Evolutionary conservation across 345 rosid genomes (phyloP), one percentile per base, ranked within the genome.

Genomic region (Populus davidiana): DNA sequence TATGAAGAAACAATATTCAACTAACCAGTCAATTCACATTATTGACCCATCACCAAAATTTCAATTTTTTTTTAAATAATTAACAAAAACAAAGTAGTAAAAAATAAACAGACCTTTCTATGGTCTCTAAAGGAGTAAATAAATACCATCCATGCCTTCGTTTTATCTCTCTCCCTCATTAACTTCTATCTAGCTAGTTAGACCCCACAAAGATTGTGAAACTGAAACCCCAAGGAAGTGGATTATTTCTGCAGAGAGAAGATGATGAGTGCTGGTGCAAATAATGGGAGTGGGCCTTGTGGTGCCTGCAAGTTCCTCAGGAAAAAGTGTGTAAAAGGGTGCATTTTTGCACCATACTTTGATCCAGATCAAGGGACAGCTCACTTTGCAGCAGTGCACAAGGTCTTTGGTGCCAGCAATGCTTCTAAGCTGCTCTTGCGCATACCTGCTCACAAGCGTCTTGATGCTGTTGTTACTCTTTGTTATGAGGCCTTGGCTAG

Each of bases 291-390:
- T 80, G 91, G 96, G 74, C 98, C 98, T 11, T 91, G 97, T 56
- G 98, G 97, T 14, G 99, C 96, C 6, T 95, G 98, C 91, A 93
- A 93, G 83, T 91, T 93, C 82, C 88, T 95, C 12, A 65, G 97
- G 79, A 83, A 96, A 71, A 95, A 95, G 80, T 95, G 98, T 49
- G 86, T 89, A 61, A 84, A 80, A 75, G 96, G 92, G 1, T 95
- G 99, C 83, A 85, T 93, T 31, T 93, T 93, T 73, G 96, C 96
- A 44, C 98, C 98, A 1, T 91, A 95, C 63, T 95, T 93, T 72
- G 96, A 92, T 80, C 81, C 98, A 29, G 98, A 94, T 44, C 97
- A 95, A 81, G 98, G 96, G 14, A 82, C 93, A 6, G 61, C 92
- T 33, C 88, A 87, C 67, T 93, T 95, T 70, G 98, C 98, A 2